Percentiles rank a stretch among this genome's conserved stretches.
phyloP scores from a whole-genome alignment of 345 rosid species.

The Ailanthus altissimus region DNA sequence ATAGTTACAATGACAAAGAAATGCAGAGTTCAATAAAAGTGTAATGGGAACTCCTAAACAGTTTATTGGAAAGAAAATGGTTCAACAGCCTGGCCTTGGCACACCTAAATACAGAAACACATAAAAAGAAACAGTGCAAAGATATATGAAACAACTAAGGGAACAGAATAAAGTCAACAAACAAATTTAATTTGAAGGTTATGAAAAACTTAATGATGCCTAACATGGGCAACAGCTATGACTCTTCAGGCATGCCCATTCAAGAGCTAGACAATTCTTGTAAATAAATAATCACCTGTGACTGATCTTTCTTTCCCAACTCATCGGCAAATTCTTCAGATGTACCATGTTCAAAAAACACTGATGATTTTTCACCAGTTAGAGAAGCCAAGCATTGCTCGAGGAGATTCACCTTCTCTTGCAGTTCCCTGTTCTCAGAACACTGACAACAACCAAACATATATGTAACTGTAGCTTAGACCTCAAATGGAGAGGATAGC shows the following conservation, averaged over 20 bases:
- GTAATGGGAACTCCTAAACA: not conserved
- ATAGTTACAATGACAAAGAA: not conserved
- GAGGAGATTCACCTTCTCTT: slow-evolving; percentile 64
- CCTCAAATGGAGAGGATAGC: slow-evolving; percentile 16
- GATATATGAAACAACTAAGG: not conserved
- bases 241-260: not conserved
- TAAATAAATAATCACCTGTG: slow-evolving; percentile 54
- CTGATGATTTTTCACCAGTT: slow-evolving; percentile 45
- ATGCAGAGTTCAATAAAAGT: not conserved
- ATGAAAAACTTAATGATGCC: not conserved
- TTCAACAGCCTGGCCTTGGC: not conserved
- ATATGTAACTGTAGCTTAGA: not conserved
- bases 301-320: slow-evolving; percentile 73
- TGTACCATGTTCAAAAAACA: slow-evolving; percentile 39
- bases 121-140: not conserved
- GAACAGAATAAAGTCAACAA: not conserved
- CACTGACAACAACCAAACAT: slow-evolving; percentile 49
- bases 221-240: not conserved
- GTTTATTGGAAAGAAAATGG: not conserved
- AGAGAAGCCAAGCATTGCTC: slow-evolving; percentile 71
- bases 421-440: slow-evolving; percentile 79
- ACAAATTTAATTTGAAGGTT: not conserved
- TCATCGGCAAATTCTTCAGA: slow-evolving; percentile 62
- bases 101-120: not conserved
- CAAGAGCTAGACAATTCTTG: slow-evolving; percentile 15